Base-by-base conservation (phyloP, 352 stramenopile genomes). In the Phytopythium cucurbitacearum region DNA sequence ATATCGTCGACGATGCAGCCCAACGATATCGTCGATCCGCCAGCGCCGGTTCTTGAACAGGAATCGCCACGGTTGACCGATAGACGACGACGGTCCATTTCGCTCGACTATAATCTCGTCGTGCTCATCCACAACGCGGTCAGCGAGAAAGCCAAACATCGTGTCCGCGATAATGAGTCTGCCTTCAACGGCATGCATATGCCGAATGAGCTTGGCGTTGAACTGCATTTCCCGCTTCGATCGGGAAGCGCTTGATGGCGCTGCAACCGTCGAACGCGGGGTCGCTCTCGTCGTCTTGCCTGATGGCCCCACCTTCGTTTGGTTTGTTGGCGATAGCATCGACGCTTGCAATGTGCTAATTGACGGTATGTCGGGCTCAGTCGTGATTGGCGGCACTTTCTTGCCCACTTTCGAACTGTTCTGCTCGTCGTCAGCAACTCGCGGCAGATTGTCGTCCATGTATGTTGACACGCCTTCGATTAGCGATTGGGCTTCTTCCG, bases 101-200 rank as follows among this genome's bases (percentile, higher is more conserved):
- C 67, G 73, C 49, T 89, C 78, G 1, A 84, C 68, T 4, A 91
- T 48, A 7, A 87, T 57, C 8, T 48, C 68, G 32, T 87, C 81
- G 16, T 92, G 72, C 63, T 95, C 85, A 41, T 94, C 81, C 43
- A 92, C 74, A 15, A 93, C 70, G 35, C 73, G 64, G 36, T 81
- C 76, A 5, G 81, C 69, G 11, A 86, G 47, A 59, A 93, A 93
- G 34, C 76, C 65, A 34, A 95, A 54, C 15, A 69, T 57, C 3
- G 67, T 63, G 43, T 78, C 74, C 1, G 73, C 76, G 0, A 95
- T 42, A 6, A 84, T 60, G 0, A 93, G 51, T 34, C 74, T 74
- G 7, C 85, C 85, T 16, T 81, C 70, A 12, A 93, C 69, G 16
- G 93, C 65, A 57, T 91, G 67, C 64, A 91, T 80, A 62, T 94